Evolutionary conservation across 1,284 basidiomycete genomes (phyloP).

Genomic region (Gomphus bonarii): DNA sequence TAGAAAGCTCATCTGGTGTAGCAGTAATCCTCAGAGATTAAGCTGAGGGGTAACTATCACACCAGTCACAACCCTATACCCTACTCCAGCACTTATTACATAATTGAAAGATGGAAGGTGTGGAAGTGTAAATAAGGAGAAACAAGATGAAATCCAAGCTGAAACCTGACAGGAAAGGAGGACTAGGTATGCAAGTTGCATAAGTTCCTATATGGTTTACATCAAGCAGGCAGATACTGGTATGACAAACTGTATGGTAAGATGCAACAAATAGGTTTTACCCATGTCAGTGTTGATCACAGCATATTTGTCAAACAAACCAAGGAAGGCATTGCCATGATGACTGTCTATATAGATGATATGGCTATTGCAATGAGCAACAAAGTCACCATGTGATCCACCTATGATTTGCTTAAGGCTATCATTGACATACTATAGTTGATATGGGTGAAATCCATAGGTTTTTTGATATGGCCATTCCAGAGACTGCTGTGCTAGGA

Average conservation of each 20-base stretch:
- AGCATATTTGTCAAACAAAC: conserved; percentile 24
- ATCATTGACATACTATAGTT: conserved; percentile 20
- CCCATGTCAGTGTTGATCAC: conserved; percentile 20
- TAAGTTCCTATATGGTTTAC: conserved; percentile 31
- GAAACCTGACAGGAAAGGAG: too few species aligned
- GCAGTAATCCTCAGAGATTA: too few species aligned
- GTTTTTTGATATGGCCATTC: conserved; percentile 20
- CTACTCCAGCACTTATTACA: too few species aligned
- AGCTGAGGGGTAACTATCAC: too few species aligned
- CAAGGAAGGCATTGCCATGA: conserved; percentile 16
- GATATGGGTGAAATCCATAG: conserved; percentile 21
- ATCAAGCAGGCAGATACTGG: too few species aligned
- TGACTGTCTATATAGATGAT: conserved; percentile 25
- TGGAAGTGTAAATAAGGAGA: too few species aligned
- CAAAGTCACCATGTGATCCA: not conserved
- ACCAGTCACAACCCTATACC: too few species aligned
- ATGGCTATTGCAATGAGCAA: conserved; percentile 18
- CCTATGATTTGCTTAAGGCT: conserved; percentile 12
- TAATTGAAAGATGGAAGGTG: too few species aligned
- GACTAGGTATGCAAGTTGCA: conserved; percentile 24
- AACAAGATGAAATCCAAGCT: too few species aligned
- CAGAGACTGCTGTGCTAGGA: conserved; percentile 16
- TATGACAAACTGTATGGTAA: conserved; percentile 22
- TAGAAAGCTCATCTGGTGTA: too few species aligned
- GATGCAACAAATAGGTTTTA: conserved; percentile 24